Percentiles rank a stretch among this genome's conserved stretches.
Conservation (phyloP, 805 yeast genomes). For the Lipomyces spencermartinsiae region DNA sequence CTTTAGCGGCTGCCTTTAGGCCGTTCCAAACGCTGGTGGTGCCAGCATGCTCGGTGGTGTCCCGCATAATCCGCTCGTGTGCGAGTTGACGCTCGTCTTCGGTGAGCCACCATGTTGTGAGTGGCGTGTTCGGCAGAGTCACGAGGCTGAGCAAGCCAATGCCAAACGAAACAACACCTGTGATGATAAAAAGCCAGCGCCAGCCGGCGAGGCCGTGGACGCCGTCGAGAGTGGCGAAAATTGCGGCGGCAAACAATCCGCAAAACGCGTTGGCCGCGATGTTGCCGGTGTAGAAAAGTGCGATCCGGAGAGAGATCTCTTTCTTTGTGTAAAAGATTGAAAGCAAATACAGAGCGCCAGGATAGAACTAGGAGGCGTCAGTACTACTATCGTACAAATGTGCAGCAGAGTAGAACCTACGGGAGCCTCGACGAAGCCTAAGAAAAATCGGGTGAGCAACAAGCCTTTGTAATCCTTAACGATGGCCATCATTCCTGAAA, state of each 20-base stretch:
- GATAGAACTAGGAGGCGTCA: conserved; percentile 46
- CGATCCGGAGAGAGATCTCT: conserved; percentile 51
- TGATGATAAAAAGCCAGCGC: conserved; percentile 60
- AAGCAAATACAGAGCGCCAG: conserved; percentile 48
- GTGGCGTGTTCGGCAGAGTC: conserved; percentile 57
- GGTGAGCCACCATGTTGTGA: conserved; percentile 33
- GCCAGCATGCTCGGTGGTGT: conserved; percentile 43
- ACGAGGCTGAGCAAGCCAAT: conserved; percentile 48
- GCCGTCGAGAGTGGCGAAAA: conserved; percentile 51
- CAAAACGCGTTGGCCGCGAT: conserved; percentile 58
- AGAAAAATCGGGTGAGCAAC: conserved; percentile 45
- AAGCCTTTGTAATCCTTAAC: conserved; percentile 47
- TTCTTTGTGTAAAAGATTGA: conserved; percentile 49
- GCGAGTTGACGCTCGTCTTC: conserved; percentile 33
- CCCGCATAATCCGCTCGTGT: conserved; percentile 31
- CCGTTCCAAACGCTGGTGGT: conserved; percentile 16
- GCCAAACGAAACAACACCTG: conserved; percentile 50
- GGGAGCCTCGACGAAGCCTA: conserved; percentile 46
- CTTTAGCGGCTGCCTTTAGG: conserved; percentile 19
- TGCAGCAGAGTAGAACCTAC: too few relatives aligned
- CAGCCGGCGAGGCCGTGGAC: conserved; percentile 52
- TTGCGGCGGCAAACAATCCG: conserved; percentile 58
- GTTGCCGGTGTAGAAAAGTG: conserved; percentile 53
- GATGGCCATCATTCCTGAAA: conserved; percentile 39
- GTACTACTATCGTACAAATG: too few relatives aligned